Percentiles rank a stretch among this genome's conserved stretches.
These are phyloP conservation scores for Streptanthus diversifolius DNA, from an alignment of 345 rosid genomes.

Conservation along the genomic window DNA sequence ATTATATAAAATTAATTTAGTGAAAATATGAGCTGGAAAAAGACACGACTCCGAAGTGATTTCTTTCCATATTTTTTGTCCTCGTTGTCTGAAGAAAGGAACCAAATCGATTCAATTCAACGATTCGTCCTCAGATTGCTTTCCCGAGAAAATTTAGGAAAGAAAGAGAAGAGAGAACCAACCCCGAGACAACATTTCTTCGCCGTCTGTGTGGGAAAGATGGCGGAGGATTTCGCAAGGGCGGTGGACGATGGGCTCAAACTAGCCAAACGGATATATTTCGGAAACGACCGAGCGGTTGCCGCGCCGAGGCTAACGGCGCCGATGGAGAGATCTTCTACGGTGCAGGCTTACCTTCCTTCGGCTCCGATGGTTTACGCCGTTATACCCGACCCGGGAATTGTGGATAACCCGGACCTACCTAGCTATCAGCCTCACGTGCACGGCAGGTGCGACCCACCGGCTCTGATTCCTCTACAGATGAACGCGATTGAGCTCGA, in stretches of 20 bases:
- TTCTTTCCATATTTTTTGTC: background rate
- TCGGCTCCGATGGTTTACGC: constrained; percentile 87
- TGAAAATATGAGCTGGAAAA: constrained; percentile 21
- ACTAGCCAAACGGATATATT: constrained; percentile 68
- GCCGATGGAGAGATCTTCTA: constrained; percentile 55
- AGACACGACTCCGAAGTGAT: constrained; percentile 34
- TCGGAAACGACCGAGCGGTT: constrained; percentile 75
- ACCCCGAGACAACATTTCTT: constrained; percentile 7
- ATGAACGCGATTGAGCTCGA: constrained; percentile 67
- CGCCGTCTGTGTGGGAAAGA: constrained; percentile 27
- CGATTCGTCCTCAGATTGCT: background rate
- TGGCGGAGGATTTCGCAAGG: constrained; percentile 73
- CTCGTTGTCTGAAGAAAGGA: constrained; percentile 19
- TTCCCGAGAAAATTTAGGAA: background rate
- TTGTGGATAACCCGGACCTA: constrained; percentile 88
- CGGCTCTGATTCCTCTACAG: constrained; percentile 82
- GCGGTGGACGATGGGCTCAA: constrained; percentile 84
- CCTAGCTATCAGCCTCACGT: constrained; percentile 98
- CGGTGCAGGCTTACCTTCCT: constrained; percentile 43
- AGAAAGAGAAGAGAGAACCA: background rate
- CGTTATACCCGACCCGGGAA: constrained; percentile 65
- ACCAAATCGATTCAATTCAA: constrained; percentile 18
- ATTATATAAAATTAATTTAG: background rate
- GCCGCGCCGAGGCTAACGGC: constrained; percentile 56
- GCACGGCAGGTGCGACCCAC: constrained; percentile 86